Evolutionary conservation across 345 rosid species (phyloP).

Genomic region (Lumnitzera littorea): DNA sequence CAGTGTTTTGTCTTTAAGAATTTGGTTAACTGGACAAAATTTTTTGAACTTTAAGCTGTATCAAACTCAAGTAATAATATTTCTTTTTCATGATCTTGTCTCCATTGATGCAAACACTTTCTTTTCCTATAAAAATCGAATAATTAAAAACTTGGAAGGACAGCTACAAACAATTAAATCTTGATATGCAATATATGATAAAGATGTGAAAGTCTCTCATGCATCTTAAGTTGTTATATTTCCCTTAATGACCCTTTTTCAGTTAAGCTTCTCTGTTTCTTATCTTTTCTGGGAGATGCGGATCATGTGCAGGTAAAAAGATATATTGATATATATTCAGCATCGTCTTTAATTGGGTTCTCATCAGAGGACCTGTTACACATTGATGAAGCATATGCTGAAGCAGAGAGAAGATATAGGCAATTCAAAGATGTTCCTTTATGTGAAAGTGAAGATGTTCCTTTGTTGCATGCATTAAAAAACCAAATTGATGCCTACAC

Average conservation of each 20-base stretch:
- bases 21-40: too few species aligned
- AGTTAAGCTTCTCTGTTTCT: neutral
- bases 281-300: conserved; percentile 5
- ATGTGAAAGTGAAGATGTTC: conserved; percentile 21
- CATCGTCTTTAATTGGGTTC: conserved; percentile 91
- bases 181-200: too few species aligned
- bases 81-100: too few species aligned
- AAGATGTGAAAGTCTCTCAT: too few species aligned
- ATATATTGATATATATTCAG: conserved; percentile 80
- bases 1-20: too few species aligned
- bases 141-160: too few species aligned
- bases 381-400: conserved; percentile 51
- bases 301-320: conserved; percentile 61
- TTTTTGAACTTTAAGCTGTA: too few species aligned
- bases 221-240: neutral
- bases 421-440: conserved; percentile 21
- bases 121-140: too few species aligned
- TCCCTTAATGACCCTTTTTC: neutral
- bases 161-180: too few species aligned
- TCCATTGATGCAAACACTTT: too few species aligned
- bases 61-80: too few species aligned
- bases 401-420: conserved; percentile 52
- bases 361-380: conserved; percentile 64
- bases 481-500: conserved; percentile 51
- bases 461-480: conserved; percentile 26